phyloP scores from a whole-genome alignment of 2,329 filamentous ascomycete species.

The Nothopassalora personata region DNA sequence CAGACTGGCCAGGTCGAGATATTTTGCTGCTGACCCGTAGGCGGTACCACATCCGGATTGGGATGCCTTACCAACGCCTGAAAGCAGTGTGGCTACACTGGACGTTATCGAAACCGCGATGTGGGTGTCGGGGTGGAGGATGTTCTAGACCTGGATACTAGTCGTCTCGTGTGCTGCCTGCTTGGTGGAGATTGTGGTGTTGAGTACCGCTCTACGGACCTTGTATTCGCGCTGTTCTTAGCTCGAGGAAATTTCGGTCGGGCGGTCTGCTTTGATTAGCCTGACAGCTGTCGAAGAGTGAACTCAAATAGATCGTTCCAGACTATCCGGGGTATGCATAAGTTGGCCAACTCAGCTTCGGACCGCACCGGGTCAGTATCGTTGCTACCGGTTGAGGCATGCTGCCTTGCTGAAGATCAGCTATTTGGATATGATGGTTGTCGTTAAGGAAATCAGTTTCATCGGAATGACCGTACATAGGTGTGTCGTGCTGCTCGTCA shows the following conservation, averaged over 20 bases:
- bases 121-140: neutral
- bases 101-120: neutral
- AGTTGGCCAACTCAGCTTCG: slow-evolving; percentile 1
- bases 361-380: neutral
- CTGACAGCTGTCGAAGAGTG: neutral
- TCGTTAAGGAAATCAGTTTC: too few relatives aligned
- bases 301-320: neutral
- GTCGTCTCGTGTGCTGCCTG: neutral
- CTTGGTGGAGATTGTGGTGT: neutral
- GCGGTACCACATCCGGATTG: neutral
- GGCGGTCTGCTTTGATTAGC: neutral
- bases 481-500: too few relatives aligned
- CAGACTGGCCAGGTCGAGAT: neutral
- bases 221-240: neutral
- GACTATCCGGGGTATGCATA: neutral
- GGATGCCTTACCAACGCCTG: neutral
- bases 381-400: neutral
- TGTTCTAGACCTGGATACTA: neutral
- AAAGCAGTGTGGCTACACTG: neutral
- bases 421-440: too few relatives aligned
- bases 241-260: neutral
- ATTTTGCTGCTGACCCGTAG: neutral
- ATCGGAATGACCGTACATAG: too few relatives aligned
- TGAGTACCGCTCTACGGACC: neutral
- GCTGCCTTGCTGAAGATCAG: neutral